Percentiles rank a stretch among this genome's conserved stretches.
Conservation (phyloP, 2,329 filamentous ascomycete genomes). For the Sclerotinia trifoliorum region DNA sequence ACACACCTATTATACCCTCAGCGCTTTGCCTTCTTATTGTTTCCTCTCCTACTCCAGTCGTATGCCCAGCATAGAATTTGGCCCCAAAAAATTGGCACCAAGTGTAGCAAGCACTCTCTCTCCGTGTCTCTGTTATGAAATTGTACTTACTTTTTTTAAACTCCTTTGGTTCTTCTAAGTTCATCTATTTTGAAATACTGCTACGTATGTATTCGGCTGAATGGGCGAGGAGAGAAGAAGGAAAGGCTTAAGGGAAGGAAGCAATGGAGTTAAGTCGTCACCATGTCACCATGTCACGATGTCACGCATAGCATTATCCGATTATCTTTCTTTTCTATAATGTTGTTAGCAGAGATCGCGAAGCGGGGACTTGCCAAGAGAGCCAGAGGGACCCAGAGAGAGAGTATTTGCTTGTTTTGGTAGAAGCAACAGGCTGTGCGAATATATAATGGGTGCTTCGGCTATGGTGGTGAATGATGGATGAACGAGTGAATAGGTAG, state of each 20-base stretch:
- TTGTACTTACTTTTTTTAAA: constrained; percentile 7
- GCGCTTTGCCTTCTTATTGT: neutral
- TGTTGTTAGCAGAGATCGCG: neutral
- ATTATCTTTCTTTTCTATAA: constrained; percentile 6
- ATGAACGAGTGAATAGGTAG: neutral
- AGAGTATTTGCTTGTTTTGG: constrained; percentile 12
- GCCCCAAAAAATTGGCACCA: neutral
- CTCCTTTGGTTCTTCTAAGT: neutral
- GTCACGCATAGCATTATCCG: neutral
- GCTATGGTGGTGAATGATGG: neutral
- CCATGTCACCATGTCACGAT: neutral
- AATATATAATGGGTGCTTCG: neutral
- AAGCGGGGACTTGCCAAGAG: constrained; percentile 14
- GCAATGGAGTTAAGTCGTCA: constrained; percentile 2
- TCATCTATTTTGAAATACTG: neutral
- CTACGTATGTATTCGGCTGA: neutral
- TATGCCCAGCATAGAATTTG: neutral
- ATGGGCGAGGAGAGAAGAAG: neutral
- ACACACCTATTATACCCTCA: neutral
- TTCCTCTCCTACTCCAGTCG: no score
- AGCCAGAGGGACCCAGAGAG: constrained; percentile 1
- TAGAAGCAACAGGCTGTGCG: neutral
- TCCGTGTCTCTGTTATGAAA: neutral
- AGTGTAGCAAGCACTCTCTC: constrained; percentile 6
- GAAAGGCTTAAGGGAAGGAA: neutral